Evolutionary conservation across 306 rosid species (phyloP).

Genomic region (Inga oerstediana): DNA sequence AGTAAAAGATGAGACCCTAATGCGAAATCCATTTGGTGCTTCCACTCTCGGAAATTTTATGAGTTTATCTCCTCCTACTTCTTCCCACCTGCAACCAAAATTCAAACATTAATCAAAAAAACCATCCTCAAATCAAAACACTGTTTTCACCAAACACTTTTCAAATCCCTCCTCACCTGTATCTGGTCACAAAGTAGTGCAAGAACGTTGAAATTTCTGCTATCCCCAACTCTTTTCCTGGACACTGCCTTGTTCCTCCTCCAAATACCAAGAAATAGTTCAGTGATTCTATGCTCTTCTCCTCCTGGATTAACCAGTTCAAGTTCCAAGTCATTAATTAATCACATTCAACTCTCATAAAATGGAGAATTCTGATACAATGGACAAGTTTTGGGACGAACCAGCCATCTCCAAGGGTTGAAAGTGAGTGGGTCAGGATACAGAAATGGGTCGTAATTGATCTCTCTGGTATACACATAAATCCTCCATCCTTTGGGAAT

Average conservation of each 20-base stretch:
- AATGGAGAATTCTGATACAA: background rate
- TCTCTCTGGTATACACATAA: conserved; percentile 92
- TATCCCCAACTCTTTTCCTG: conserved; percentile 94
- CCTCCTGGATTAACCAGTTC: conserved; percentile 70
- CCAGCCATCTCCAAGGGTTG: conserved; percentile 99
- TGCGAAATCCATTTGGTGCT: conserved; percentile 94
- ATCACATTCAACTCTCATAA: background rate
- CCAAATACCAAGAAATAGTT: conserved; percentile 78
- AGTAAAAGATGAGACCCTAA: conserved; percentile 69
- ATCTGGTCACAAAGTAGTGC: conserved; percentile 90
- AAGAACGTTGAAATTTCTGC: conserved; percentile 86
- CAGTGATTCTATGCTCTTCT: conserved; percentile 61
- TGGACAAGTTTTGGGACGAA: conserved; percentile 34
- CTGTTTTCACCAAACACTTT: background rate
- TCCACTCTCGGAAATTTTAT: conserved; percentile 94
- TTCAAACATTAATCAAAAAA: background rate
- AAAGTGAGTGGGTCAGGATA: conserved; percentile 85
- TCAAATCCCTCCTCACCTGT: conserved; percentile 62
- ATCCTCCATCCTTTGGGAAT: conserved; percentile 97
- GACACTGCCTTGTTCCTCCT: conserved; percentile 89
- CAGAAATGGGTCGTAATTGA: conserved; percentile 69
- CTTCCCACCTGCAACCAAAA: conserved; percentile 82
- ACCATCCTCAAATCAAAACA: background rate
- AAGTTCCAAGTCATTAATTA: background rate
- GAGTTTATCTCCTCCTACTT: conserved; percentile 89